A percentile compares a stretch with the other conserved stretches of the same genome.
Evolutionary conservation across 2,329 filamentous ascomycete genomes (phyloP).

Genomic region (Leptoxyphium fumago): DNA sequence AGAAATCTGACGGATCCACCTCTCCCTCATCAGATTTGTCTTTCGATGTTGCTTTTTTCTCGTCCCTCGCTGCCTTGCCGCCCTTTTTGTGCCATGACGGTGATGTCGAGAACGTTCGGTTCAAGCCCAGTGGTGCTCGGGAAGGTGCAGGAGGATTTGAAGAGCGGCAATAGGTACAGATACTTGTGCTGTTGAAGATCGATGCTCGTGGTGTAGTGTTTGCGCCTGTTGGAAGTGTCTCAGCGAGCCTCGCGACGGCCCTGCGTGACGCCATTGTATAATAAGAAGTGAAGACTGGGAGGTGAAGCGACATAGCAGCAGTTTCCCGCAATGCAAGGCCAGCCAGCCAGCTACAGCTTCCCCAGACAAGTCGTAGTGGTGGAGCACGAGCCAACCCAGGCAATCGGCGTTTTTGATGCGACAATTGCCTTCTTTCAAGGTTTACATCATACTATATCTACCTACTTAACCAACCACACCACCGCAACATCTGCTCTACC

Average conservation of each 20-base stretch:
- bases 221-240: neutral
- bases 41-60: constrained; percentile 15
- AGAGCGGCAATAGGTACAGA: neutral
- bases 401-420: no score
- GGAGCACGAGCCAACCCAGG: no score
- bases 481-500: no score
- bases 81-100: constrained; percentile 35
- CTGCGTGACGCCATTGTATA: neutral
- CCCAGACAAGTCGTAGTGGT: neutral
- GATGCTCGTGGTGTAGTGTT: neutral
- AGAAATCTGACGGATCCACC: constrained; percentile 46
- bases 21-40: constrained; percentile 18
- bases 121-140: neutral
- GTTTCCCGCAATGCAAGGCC: neutral
- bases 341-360: neutral
- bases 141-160: neutral
- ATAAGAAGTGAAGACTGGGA: neutral
- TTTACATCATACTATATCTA: no score
- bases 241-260: neutral
- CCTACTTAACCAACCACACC: no score
- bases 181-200: neutral
- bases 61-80: constrained; percentile 33
- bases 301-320: neutral
- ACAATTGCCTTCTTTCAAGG: no score
- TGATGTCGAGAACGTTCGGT: constrained; percentile 29